Base-by-base conservation (phyloP, 2,329 filamentous ascomycete genomes). In the Ceratocystiopsis brevicomis region DNA sequence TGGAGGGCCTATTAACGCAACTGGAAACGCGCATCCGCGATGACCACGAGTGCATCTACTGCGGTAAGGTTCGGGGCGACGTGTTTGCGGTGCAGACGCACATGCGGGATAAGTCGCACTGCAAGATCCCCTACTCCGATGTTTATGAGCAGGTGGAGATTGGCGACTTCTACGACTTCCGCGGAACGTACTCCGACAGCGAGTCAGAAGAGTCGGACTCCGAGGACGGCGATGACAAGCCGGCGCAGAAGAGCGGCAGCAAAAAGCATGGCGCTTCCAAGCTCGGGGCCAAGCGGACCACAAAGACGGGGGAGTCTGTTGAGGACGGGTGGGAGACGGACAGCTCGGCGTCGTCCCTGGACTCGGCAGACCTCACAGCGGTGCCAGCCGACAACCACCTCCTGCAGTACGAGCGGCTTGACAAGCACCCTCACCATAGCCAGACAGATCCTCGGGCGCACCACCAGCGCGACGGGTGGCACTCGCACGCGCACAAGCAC, bases 141-240 rank as follows among this genome's bases (percentile, higher is more conserved):
- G 84, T 95, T 56, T 79, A 81, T 34, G 86, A 96, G 56, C 85
- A 95, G 63, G 71, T 96, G 30, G 85, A 92, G 44, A 84, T 98
- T 54, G 90, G 90, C 45, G 84, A 96, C 50, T 95, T 84, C 60
- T 98, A 98, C 61, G 90, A 98, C 57, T 98, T 98, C 69, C 74
- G 83, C 50, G 83, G 82, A 61, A 94, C 90, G 1, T 98, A 98
- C 59, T 90, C 86, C 0, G 90, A 96, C 53, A 75, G 69, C 12
- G 82, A 74, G 35, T 32, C 39, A 5, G 48, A 50, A n/a, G 70
- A 76, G 1, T 73, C 72, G 3, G 71, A 75, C 4, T 72, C 73
- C 15, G 71, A 76, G 1, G 74, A 77, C 18, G 68, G 66, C 13
- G 59, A 60, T 4, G 65, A 64, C 9, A 35, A 33, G 13, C 69